A percentile compares a stretch with the other conserved stretches of the same genome.
These are phyloP conservation scores for Ogataea dorogensis DNA, from an alignment of 805 yeast species.

Conservation along the genomic window DNA sequence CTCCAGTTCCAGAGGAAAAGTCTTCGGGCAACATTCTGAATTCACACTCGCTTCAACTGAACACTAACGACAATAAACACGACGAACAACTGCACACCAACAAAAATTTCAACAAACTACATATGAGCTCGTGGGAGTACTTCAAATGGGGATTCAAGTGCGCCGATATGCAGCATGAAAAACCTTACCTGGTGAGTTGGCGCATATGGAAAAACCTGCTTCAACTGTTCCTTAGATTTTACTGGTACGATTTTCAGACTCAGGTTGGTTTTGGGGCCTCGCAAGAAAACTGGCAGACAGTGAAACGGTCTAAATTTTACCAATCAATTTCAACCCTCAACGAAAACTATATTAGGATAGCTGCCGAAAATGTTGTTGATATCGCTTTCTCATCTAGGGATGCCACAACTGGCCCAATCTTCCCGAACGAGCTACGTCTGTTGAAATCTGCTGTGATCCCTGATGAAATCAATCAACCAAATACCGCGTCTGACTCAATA, in stretches of 20 bases:
- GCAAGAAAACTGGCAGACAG: not conserved
- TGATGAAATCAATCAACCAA: slow-evolving; percentile 2
- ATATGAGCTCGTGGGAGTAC: slow-evolving; percentile 27
- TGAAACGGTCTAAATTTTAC: slow-evolving; percentile 8
- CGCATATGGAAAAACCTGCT: slow-evolving; percentile 19
- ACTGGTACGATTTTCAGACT: slow-evolving; percentile 9
- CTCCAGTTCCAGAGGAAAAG: slow-evolving; percentile 5
- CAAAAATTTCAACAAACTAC: slow-evolving; percentile 26
- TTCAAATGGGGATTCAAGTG: slow-evolving; percentile 33
- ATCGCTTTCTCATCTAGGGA: slow-evolving; percentile 17
- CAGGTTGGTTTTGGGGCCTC: slow-evolving; percentile 1
- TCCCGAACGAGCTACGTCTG: slow-evolving; percentile 19
- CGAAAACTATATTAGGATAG: slow-evolving; percentile 9
- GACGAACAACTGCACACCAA: slow-evolving; percentile 23
- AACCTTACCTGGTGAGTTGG: slow-evolving; percentile 18
- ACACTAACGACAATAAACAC: slow-evolving; percentile 17
- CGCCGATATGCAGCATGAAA: slow-evolving; percentile 17
- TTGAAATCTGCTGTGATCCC: slow-evolving; percentile 5
- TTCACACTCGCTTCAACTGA: slow-evolving; percentile 4
- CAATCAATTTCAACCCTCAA: slow-evolving; percentile 8
- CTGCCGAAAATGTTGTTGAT: slow-evolving; percentile 14
- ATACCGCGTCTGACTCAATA: slow-evolving; percentile 16
- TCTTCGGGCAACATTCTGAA: slow-evolving; percentile 1
- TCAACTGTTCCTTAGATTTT: slow-evolving; percentile 10
- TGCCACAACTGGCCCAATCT: slow-evolving; percentile 11